Evolutionary conservation across 805 yeast species (phyloP).

Genomic region (Kuraishia piskuri): DNA sequence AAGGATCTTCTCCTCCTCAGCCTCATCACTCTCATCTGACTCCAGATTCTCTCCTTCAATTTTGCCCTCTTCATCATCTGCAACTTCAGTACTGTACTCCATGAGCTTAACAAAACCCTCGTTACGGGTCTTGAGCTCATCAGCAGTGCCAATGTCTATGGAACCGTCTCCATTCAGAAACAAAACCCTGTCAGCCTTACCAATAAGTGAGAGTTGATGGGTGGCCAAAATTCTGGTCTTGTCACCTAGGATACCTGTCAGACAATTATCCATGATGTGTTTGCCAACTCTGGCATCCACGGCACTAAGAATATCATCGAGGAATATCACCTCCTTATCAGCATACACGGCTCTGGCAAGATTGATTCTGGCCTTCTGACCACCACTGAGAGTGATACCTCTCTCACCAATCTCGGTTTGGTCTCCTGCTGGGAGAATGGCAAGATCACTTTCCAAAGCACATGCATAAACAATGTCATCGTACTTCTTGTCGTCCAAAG

Average conservation of each 20-base stretch:
- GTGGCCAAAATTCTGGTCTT: constrained; percentile 74
- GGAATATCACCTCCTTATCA: constrained; percentile 52
- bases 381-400: constrained; percentile 80
- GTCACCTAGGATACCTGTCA: constrained; percentile 41
- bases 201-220: constrained; percentile 67
- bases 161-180: constrained; percentile 58
- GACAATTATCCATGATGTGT: constrained; percentile 64
- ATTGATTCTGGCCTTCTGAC: constrained; percentile 77
- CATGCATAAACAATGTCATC: constrained; percentile 50
- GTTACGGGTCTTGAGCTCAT: constrained; percentile 39
- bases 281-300: constrained; percentile 85
- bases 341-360: constrained; percentile 76
- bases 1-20: constrained; percentile 23
- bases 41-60: constrained; percentile 10
- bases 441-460: constrained; percentile 58
- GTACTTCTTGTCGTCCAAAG: constrained; percentile 43
- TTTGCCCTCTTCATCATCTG: constrained; percentile 18
- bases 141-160: constrained; percentile 50
- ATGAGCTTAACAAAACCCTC: constrained; percentile 41
- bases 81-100: constrained; percentile 30
- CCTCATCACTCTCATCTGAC: constrained; percentile 13
- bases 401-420: constrained; percentile 76
- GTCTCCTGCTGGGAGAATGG: constrained; percentile 67
- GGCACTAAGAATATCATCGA: constrained; percentile 79
- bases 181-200: constrained; percentile 58